These are phyloP conservation scores for Piloderma croceum DNA, from an alignment of 768 basidiomycete genomes.

Conservation along the genomic window DNA sequence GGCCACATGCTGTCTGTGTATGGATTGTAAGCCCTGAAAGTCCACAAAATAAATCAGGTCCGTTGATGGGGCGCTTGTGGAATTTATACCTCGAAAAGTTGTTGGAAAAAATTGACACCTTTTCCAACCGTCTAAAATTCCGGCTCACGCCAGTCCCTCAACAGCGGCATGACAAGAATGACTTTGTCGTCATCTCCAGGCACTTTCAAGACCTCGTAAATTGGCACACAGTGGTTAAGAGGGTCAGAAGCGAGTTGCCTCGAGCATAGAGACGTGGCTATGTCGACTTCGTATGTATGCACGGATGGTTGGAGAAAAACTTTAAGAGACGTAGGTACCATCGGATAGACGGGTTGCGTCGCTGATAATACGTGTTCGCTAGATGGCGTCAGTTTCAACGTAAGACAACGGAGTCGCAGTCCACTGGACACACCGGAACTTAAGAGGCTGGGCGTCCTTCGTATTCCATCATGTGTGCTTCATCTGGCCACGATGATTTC, in stretches of 20 bases:
- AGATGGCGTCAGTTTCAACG: too few species aligned
- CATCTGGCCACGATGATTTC: slow-evolving; percentile 13
- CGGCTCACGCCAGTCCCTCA: slow-evolving; percentile 4
- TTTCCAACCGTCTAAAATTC: slow-evolving; percentile 11
- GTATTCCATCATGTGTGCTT: background rate
- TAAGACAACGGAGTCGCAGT: too few species aligned
- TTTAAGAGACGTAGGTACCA: slow-evolving; percentile 1
- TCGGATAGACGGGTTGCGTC: slow-evolving; percentile 6
- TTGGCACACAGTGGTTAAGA: slow-evolving; percentile 11
- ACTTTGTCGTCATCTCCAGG: slow-evolving; percentile 3
- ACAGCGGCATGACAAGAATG: slow-evolving; percentile 14
- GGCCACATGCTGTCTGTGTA: slow-evolving; percentile 8
- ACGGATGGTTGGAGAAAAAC: slow-evolving; percentile 8
- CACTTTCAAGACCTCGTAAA: slow-evolving; percentile 10
- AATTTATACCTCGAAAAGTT: slow-evolving; percentile 13
- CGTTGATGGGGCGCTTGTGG: background rate
- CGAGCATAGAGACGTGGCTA: slow-evolving; percentile 6
- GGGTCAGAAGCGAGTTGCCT: slow-evolving; percentile 1
- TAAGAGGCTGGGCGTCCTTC: too few species aligned
- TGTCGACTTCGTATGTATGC: slow-evolving; percentile 2
- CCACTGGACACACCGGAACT: too few species aligned
- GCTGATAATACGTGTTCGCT: too few species aligned
- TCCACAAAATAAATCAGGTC: background rate
- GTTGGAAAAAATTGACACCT: slow-evolving; percentile 8
- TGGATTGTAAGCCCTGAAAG: slow-evolving; percentile 9